Evolutionary conservation across 2,329 filamentous ascomycete species (phyloP).

Genomic region (Orbilia blumenaviensis): DNA sequence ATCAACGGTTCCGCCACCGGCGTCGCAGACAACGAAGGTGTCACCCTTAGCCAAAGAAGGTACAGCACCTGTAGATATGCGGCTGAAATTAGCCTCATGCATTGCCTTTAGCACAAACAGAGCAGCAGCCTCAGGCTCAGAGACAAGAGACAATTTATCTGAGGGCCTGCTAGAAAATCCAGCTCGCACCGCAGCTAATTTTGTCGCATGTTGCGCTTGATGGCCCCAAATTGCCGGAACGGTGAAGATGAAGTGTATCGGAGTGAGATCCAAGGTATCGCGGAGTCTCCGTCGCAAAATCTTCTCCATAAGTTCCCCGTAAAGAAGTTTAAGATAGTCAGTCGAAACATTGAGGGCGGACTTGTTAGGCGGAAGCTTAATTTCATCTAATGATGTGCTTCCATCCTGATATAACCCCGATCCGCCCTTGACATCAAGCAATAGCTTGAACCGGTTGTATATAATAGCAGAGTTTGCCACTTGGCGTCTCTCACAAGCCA

Average conservation of each 20-base stretch:
- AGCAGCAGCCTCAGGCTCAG: conserved; percentile 42
- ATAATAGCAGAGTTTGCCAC: background rate
- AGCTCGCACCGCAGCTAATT: conserved; percentile 1
- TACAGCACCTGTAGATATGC: background rate
- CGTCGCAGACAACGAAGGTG: conserved; percentile 54
- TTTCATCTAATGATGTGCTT: conserved; percentile 1
- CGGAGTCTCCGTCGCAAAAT: conserved; percentile 17
- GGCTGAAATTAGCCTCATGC: conserved; percentile 8
- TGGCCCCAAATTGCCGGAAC: conserved; percentile 51
- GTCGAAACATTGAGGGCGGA: conserved; percentile 22
- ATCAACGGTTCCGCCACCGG: conserved; percentile 55
- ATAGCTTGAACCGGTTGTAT: conserved; percentile 52
- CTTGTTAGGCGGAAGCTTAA: conserved; percentile 47
- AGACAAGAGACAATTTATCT: conserved; percentile 29
- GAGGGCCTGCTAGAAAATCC: conserved; percentile 25
- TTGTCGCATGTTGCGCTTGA: conserved; percentile 34
- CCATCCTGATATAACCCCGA: conserved; percentile 1
- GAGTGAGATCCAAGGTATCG: conserved; percentile 41
- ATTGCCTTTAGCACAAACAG: conserved; percentile 34
- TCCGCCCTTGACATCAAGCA: conserved; percentile 38
- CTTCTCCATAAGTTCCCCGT: conserved; percentile 45
- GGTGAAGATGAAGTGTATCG: conserved; percentile 55
- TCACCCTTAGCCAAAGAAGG: conserved; percentile 20
- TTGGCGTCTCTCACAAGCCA: conserved; percentile 14
- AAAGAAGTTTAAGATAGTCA: conserved; percentile 50